phyloP scores from a whole-genome alignment of 2,329 filamentous ascomycete genomes.

The Emmonsia crescens region DNA sequence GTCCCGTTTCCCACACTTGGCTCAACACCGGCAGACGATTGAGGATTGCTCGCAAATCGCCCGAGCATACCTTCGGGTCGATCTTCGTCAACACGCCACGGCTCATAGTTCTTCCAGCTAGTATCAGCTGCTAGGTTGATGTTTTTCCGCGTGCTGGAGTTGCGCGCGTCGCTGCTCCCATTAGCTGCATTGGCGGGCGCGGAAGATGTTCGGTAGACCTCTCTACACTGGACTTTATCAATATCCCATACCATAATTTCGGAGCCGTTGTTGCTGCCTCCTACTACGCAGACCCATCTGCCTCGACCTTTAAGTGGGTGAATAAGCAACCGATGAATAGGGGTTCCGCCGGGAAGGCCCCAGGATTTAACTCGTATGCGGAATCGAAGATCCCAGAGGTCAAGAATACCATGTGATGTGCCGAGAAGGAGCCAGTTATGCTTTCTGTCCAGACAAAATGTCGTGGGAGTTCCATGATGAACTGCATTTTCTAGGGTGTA shows the following conservation, averaged over 20 bases:
- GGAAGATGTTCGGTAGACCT: constrained; percentile 62
- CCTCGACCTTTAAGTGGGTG: constrained; percentile 70
- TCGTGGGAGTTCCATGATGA: constrained; percentile 82
- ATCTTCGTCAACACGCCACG: constrained; percentile 86
- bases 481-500: constrained; percentile 78
- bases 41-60: constrained; percentile 55
- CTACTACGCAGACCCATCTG: constrained; percentile 78
- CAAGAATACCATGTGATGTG: constrained; percentile 83
- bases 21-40: constrained; percentile 47
- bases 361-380: constrained; percentile 75
- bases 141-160: constrained; percentile 11
- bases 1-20: constrained; percentile 42
- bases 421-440: constrained; percentile 86
- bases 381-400: constrained; percentile 96
- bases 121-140: constrained; percentile 14
- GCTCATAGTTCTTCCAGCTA: constrained; percentile 55
- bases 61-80: constrained; percentile 75
- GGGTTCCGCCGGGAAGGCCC: constrained; percentile 69
- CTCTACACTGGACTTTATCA: constrained; percentile 76
- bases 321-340: constrained; percentile 68
- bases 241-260: constrained; percentile 95
- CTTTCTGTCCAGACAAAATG: constrained; percentile 76
- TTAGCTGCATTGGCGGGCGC: constrained; percentile 9
- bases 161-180: constrained; percentile 26
- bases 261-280: constrained; percentile 66